These are phyloP conservation scores for Phytophthora fragariae DNA, from an alignment of 352 stramenopile genomes.

Conservation along the genomic window DNA sequence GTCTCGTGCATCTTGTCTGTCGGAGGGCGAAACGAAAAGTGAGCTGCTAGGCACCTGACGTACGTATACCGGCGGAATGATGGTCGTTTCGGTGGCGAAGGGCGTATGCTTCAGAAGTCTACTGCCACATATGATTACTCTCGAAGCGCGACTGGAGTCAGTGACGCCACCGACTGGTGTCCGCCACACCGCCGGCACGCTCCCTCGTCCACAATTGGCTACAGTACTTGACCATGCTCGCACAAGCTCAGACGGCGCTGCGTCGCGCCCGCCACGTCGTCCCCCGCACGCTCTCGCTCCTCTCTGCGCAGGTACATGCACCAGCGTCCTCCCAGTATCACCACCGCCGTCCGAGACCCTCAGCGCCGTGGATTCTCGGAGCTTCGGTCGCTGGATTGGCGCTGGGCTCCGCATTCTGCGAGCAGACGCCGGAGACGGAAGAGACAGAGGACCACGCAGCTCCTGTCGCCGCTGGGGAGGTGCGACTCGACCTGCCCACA, in stretches of 20 bases:
- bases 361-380: constrained; percentile 11
- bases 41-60: not conserved
- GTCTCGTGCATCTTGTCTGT: constrained; percentile 32
- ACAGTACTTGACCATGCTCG: not conserved
- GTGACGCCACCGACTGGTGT: constrained; percentile 10
- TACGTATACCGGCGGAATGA: constrained; percentile 22
- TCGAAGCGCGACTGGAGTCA: not conserved
- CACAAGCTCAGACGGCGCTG: not conserved
- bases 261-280: constrained; percentile 13
- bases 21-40: constrained; percentile 16
- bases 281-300: constrained; percentile 2
- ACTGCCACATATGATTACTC: constrained; percentile 35
- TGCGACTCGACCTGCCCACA: constrained; percentile 58
- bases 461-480: constrained; percentile 37
- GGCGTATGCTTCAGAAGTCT: constrained; percentile 8
- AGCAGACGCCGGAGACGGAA: constrained; percentile 19
- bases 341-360: not conserved
- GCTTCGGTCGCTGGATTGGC: constrained; percentile 19
- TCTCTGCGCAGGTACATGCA: not conserved
- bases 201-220: constrained; percentile 17
- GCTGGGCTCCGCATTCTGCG: constrained; percentile 24
- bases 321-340: not conserved
- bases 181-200: constrained; percentile 1
- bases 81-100: constrained; percentile 24
- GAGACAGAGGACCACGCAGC: not conserved